Percentiles rank a stretch among this genome's conserved stretches.
phyloP scores from a whole-genome alignment of 2,329 filamentous ascomycete species.

The Tolypocladium sp. region DNA sequence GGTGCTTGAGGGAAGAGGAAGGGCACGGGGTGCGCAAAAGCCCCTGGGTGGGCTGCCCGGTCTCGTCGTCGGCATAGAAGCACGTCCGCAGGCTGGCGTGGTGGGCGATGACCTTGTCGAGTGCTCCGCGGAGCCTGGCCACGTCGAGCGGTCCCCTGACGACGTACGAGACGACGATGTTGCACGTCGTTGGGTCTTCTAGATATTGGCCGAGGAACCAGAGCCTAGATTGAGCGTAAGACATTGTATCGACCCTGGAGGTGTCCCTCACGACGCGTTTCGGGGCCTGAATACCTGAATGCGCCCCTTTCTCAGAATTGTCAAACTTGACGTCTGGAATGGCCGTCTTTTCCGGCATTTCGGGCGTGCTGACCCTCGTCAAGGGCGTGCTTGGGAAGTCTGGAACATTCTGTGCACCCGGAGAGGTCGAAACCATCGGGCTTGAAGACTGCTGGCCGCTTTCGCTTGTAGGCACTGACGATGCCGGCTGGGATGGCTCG shows the following conservation, averaged over 20 bases:
- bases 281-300: background rate
- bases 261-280: background rate
- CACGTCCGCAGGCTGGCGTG: constrained; percentile 13
- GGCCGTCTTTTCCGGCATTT: background rate
- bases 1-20: constrained; percentile 10
- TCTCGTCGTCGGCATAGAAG: constrained; percentile 9
- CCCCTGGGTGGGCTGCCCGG: background rate
- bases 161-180: constrained; percentile 4
- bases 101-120: constrained; percentile 6
- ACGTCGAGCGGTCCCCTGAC: constrained; percentile 7
- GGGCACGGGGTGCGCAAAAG: background rate
- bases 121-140: constrained; percentile 6
- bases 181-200: constrained; percentile 7
- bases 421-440: background rate
- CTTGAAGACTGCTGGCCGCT: background rate
- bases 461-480: background rate
- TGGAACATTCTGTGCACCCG: background rate
- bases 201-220: constrained; percentile 2
- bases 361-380: background rate
- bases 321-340: background rate
- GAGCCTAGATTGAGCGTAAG: background rate
- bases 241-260: background rate
- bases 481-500: background rate
- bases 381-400: background rate
- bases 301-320: background rate